phyloP scores from a whole-genome alignment of 1,139 yeast species.

The Ogataea hybrid region DNA sequence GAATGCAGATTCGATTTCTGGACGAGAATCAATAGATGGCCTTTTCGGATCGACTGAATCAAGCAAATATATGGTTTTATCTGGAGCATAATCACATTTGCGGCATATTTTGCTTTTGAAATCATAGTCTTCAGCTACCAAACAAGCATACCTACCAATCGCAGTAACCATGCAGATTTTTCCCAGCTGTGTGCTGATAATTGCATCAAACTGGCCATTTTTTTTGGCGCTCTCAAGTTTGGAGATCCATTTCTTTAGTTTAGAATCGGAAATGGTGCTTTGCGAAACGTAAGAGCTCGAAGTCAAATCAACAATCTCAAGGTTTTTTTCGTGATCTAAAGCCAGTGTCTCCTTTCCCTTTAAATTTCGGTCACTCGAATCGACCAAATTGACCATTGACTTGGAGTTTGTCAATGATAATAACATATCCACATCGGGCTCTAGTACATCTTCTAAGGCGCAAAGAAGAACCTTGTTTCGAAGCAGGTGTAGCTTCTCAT shows the following conservation, averaged over 20 bases:
- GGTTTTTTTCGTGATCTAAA: constrained; percentile 1
- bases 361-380: constrained; percentile 4
- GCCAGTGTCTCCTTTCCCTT: constrained; percentile 6
- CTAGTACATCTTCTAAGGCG: constrained; percentile 4
- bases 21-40: constrained; percentile 20
- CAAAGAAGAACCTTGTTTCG: constrained; percentile 11
- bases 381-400: constrained; percentile 10
- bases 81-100: constrained; percentile 37
- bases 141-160: constrained; percentile 45
- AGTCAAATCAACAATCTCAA: constrained; percentile 15
- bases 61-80: constrained; percentile 23
- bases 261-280: neutral
- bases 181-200: constrained; percentile 11
- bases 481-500: constrained; percentile 8
- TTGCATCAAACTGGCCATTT: constrained; percentile 1
- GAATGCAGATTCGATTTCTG: constrained; percentile 23
- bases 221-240: constrained; percentile 5
- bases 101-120: constrained; percentile 36
- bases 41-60: constrained; percentile 31
- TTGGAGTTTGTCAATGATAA: constrained; percentile 13
- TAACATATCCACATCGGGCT: constrained; percentile 11
- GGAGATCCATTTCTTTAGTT: constrained; percentile 11
- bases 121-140: constrained; percentile 37
- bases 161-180: constrained; percentile 35
- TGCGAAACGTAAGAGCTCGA: constrained; percentile 8